A percentile compares a stretch with the other conserved stretches of the same genome.
Conservation (phyloP, 305 asterid species). For the Rubia tinctorum region DNA sequence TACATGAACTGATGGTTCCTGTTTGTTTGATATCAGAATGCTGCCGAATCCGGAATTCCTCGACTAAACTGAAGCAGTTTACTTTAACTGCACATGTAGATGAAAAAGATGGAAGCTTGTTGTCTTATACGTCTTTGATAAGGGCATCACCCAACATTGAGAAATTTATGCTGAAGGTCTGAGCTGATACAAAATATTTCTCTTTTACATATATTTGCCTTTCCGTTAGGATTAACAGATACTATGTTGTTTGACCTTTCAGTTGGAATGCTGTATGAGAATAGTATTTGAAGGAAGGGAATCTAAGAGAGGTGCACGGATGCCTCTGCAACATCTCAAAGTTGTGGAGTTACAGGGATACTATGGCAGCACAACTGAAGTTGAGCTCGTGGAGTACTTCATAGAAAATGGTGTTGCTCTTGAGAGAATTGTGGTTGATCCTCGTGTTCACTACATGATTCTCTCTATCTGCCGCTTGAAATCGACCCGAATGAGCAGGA, state of each 20-base stretch:
- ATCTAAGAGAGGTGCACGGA: background rate
- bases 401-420: background rate
- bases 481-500: too few relatives aligned
- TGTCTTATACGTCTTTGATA: background rate
- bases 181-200: background rate
- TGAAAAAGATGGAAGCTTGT: background rate
- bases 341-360: constrained; percentile 1
- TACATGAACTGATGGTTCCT: background rate
- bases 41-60: background rate
- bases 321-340: constrained; percentile 2
- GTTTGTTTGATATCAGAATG: background rate
- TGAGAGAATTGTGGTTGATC: background rate
- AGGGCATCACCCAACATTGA: constrained; percentile 1
- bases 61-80: background rate
- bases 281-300: background rate
- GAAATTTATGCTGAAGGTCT: background rate
- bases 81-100: background rate
- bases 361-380: background rate
- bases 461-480: background rate
- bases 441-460: background rate
- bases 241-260: background rate
- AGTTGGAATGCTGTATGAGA: background rate
- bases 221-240: background rate
- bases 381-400: constrained; percentile 3
- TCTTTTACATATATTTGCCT: background rate